These are phyloP conservation scores for Cryphonectria carpinicola DNA, from an alignment of 2,329 filamentous ascomycete genomes.

Conservation along the genomic window DNA sequence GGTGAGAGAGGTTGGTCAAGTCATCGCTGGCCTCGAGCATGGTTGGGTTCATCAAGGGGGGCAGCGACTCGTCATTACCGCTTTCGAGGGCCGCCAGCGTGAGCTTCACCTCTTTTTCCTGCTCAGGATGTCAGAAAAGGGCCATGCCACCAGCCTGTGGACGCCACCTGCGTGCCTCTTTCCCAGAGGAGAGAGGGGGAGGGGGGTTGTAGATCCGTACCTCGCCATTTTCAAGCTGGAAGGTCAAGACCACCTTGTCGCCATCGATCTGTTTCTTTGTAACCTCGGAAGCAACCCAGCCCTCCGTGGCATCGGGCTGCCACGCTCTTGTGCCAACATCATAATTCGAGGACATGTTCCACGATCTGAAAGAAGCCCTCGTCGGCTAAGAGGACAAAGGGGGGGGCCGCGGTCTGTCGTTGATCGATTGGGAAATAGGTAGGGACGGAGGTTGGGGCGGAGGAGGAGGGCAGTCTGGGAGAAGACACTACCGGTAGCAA, in stretches of 20 bases:
- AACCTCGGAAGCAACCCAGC: conserved; percentile 97
- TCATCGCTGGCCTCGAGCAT: conserved; percentile 99
- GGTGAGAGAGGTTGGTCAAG: conserved; percentile 92
- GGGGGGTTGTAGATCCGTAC: conserved; percentile 51
- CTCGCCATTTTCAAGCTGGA: conserved; percentile 91
- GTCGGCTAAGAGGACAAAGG: conserved; percentile 9
- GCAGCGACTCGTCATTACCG: conserved; percentile 76
- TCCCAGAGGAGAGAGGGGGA: neutral
- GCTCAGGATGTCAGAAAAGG: conserved; percentile 29
- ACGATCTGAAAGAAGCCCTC: conserved; percentile 21
- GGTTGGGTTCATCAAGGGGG: conserved; percentile 95
- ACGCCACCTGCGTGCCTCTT: neutral
- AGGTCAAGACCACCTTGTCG: conserved; percentile 84
- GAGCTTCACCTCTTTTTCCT: conserved; percentile 82
- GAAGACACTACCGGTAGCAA: conserved; percentile 30
- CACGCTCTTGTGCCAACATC: conserved; percentile 97
- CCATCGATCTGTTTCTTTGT: conserved; percentile 82
- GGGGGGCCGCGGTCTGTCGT: conserved; percentile 18
- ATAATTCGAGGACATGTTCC: conserved; percentile 85
- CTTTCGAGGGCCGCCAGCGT: conserved; percentile 76
- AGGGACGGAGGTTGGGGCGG: conserved; percentile 3
- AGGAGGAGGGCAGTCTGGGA: conserved; percentile 21
- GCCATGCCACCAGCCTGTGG: conserved; percentile 2
- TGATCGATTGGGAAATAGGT: conserved; percentile 20
- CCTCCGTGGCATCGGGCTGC: conserved; percentile 95